Percentiles rank a stretch among this genome's conserved stretches.
phyloP scores from a whole-genome alignment of 2,329 filamentous ascomycete species.

The Periconia sp. region DNA sequence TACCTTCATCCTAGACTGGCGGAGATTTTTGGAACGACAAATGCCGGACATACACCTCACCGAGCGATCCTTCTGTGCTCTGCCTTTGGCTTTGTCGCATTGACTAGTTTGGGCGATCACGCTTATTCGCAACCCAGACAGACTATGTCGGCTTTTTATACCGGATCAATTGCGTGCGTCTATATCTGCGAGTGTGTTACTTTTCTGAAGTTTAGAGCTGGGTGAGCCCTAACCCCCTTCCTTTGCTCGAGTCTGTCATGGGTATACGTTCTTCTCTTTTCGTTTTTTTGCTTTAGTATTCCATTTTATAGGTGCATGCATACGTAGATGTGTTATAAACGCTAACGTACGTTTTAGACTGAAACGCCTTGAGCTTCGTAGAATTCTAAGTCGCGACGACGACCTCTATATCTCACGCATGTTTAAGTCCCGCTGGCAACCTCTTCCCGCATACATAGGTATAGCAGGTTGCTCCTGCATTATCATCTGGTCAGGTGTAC shows the following conservation, averaged over 20 bases:
- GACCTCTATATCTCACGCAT: constrained; percentile 22
- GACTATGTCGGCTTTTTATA: constrained; percentile 30
- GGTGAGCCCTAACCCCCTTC: constrained; percentile 11
- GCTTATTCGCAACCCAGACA: constrained; percentile 29
- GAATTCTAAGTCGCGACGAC: constrained; percentile 25
- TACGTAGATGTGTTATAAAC: not conserved
- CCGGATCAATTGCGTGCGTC: constrained; percentile 27
- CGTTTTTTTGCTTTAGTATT: not conserved
- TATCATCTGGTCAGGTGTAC: constrained; percentile 28
- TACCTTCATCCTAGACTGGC: constrained; percentile 19
- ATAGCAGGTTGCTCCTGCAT: constrained; percentile 25
- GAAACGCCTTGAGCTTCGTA: constrained; percentile 13
- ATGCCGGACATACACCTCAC: constrained; percentile 33
- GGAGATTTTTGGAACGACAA: constrained; percentile 28
- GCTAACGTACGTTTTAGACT: constrained; percentile 8
- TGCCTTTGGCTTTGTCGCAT: constrained; percentile 27
- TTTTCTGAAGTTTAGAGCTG: constrained; percentile 33
- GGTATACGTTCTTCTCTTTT: not conserved
- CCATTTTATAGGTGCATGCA: too few relatives aligned
- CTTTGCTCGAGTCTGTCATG: not conserved
- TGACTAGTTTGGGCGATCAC: constrained; percentile 23
- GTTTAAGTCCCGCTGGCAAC: constrained; percentile 37
- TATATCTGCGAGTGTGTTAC: constrained; percentile 31
- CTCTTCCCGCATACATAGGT: constrained; percentile 32
- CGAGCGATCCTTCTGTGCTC: constrained; percentile 31